Evolutionary conservation across 768 basidiomycete genomes (phyloP).

Genomic region (Rhizopogon vinicolor): DNA sequence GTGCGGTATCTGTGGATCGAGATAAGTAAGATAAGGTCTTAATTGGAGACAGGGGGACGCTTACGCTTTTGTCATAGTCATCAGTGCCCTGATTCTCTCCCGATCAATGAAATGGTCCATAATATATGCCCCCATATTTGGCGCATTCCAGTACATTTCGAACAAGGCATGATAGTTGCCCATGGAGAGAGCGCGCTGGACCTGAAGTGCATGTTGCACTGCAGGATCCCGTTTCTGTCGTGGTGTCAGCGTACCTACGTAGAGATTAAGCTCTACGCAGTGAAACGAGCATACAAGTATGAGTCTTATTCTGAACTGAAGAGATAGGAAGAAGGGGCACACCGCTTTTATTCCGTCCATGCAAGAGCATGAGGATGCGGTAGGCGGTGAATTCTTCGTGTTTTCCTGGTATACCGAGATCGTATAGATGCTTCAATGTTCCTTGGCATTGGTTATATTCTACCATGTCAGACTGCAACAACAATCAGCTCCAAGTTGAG

Average conservation of each 20-base stretch:
- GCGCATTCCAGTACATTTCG: constrained; percentile 74
- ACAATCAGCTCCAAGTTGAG: constrained; percentile 14
- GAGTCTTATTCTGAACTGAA: constrained; percentile 1
- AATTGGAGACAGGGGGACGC: constrained; percentile 25
- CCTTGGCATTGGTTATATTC: constrained; percentile 99
- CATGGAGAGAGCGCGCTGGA: constrained; percentile 85
- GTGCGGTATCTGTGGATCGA: constrained; percentile 65
- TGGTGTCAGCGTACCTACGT: constrained; percentile 95
- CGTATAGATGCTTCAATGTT: constrained; percentile 84
- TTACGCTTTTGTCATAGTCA: constrained; percentile 91
- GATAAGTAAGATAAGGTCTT: constrained; percentile 3
- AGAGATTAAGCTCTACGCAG: constrained; percentile 82
- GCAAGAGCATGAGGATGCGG: constrained; percentile 92
- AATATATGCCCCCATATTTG: constrained; percentile 97
- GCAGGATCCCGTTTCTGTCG: constrained; percentile 78
- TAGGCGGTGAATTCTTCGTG: constrained; percentile 97
- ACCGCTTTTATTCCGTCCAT: constrained; percentile 94
- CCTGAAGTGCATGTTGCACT: constrained; percentile 85
- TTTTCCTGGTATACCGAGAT: constrained; percentile 88
- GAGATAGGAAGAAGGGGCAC: constrained; percentile 19
- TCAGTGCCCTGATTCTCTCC: constrained; percentile 81
- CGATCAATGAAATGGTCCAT: constrained; percentile 98
- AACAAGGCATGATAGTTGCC: constrained; percentile 95
- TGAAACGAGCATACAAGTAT: background rate
- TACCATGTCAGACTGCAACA: constrained; percentile 83